These are phyloP conservation scores for Imleria badia DNA, from an alignment of 768 basidiomycete genomes.

Conservation along the genomic window DNA sequence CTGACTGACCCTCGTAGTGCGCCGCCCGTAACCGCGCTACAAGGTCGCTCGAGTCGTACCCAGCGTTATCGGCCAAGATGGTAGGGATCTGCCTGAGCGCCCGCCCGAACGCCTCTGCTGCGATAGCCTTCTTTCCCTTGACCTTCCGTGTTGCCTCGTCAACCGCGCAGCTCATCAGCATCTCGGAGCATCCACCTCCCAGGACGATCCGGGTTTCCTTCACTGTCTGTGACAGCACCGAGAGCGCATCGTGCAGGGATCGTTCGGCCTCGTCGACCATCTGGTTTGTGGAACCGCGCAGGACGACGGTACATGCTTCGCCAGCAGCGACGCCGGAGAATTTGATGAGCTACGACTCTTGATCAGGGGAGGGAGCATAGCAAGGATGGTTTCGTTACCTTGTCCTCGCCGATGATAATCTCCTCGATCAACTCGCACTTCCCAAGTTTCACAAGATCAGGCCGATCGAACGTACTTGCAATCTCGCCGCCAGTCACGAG, in stretches of 20 bases:
- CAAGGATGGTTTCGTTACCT: constrained; percentile 48
- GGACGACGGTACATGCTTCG: constrained; percentile 95
- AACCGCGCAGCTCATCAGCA: constrained; percentile 94
- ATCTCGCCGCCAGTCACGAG: constrained; percentile 98
- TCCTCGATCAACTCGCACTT: constrained; percentile 95
- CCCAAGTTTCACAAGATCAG: constrained; percentile 90
- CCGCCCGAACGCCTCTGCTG: constrained; percentile 86
- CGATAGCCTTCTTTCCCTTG: constrained; percentile 94
- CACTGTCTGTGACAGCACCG: constrained; percentile 95
- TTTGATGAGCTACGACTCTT: constrained; percentile 80
- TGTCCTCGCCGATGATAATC: constrained; percentile 99
- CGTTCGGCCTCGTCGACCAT: constrained; percentile 99
- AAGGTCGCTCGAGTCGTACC: constrained; percentile 95
- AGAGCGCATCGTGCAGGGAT: constrained; percentile 95
- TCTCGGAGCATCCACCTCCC: constrained; percentile 97
- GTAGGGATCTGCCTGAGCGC: constrained; percentile 95
- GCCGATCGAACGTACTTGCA: constrained; percentile 90
- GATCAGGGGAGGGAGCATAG: not conserved
- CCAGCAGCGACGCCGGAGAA: constrained; percentile 99
- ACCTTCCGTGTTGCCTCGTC: constrained; percentile 84
- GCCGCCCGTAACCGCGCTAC: constrained; percentile 88
- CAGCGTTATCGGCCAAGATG: constrained; percentile 96
- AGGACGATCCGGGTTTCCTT: constrained; percentile 94
- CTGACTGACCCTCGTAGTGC: constrained; percentile 84
- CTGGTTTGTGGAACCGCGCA: constrained; percentile 95